Percentiles rank a stretch among this genome's conserved stretches.
Conservation (phyloP, 164 flowering plant species). For the Nymphaea colorata region DNA sequence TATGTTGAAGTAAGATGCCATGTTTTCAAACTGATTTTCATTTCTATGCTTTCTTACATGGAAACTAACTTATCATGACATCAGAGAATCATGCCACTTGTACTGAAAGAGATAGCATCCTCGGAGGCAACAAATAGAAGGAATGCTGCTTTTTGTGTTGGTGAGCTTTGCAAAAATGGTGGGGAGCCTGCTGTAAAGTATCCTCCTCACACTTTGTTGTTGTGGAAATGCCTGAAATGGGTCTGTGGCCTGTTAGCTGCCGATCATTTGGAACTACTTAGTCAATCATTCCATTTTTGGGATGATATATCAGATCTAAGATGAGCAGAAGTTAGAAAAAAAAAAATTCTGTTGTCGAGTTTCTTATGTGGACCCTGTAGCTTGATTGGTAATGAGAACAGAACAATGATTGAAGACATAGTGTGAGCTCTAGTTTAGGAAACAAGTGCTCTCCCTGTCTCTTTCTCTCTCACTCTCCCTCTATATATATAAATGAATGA, state of each 20-base stretch:
- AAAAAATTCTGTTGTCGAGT: too few relatives aligned
- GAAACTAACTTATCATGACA: constrained; percentile 1
- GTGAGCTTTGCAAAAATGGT: constrained; percentile 91
- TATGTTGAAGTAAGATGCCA: constrained; percentile 63
- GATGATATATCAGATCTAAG: too few relatives aligned
- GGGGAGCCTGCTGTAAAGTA: constrained; percentile 70
- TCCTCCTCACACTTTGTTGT: constrained; percentile 13
- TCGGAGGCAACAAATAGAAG: constrained; percentile 83
- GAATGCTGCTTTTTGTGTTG: constrained; percentile 98
- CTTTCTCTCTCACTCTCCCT: too few relatives aligned
- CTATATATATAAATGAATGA: too few relatives aligned
- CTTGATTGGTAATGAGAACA: too few relatives aligned
- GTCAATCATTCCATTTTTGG: too few relatives aligned
- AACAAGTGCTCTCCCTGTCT: too few relatives aligned
- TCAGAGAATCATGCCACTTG: constrained; percentile 84
- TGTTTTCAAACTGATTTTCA: neutral
- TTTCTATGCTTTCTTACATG: neutral
- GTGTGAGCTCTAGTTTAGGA: too few relatives aligned
- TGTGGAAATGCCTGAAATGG: neutral
- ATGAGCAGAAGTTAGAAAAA: too few relatives aligned
- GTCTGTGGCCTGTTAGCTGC: neutral
- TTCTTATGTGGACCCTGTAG: too few relatives aligned
- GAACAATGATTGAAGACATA: too few relatives aligned
- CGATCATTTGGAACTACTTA: too few relatives aligned
- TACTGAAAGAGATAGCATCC: constrained; percentile 74